phyloP scores from a whole-genome alignment of 192 early-diverging fungal genomes.

The Podila epigama region DNA sequence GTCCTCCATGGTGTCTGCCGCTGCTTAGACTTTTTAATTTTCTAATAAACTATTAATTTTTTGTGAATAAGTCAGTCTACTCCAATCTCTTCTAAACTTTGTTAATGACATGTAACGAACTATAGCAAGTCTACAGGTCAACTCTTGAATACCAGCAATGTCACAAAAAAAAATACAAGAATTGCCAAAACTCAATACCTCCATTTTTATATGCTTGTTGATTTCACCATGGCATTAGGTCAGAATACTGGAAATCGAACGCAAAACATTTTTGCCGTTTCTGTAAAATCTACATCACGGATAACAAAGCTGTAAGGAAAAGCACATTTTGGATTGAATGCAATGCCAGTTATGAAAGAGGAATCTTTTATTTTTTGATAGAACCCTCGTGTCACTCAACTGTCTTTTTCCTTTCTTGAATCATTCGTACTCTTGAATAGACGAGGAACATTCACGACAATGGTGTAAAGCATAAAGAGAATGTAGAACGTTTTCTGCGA shows the following conservation, averaged over 20 bases:
- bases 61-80: background rate
- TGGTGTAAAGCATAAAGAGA: constrained; percentile 85
- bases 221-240: constrained; percentile 20
- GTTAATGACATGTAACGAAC: background rate
- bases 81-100: background rate
- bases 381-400: background rate
- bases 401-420: background rate
- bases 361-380: background rate
- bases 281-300: constrained; percentile 81
- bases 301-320: constrained; percentile 85
- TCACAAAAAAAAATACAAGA: background rate
- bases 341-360: background rate
- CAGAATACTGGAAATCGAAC: constrained; percentile 74
- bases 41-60: background rate
- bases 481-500: constrained; percentile 77
- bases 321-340: background rate
- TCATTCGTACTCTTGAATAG: constrained; percentile 11
- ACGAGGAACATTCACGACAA: constrained; percentile 71
- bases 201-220: background rate
- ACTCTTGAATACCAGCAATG: too few species aligned
- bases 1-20: constrained; percentile 40
- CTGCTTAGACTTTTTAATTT: constrained; percentile 6
- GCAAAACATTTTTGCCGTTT: constrained; percentile 87
- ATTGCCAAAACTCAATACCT: background rate
- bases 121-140: background rate